These are phyloP conservation scores for Cenchrus fungigraminus DNA, from an alignment of 176 grass and related monocot genomes.

Conservation along the genomic window DNA sequence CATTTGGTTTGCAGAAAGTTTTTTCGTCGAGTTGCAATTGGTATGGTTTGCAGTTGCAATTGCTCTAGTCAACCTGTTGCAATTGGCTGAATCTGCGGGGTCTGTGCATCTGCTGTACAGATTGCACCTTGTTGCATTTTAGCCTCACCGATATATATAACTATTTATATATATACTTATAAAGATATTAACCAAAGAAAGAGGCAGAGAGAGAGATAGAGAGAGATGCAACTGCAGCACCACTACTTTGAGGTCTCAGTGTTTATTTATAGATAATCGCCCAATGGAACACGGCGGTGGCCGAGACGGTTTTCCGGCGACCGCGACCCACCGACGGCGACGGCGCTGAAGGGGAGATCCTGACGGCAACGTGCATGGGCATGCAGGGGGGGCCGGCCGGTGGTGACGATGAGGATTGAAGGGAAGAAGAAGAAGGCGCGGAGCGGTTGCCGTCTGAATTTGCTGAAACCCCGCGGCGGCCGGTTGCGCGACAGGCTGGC, in stretches of 20 bases:
- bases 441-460: constrained; percentile 41
- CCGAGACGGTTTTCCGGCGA: neutral
- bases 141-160: too few species aligned
- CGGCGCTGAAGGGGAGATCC: constrained; percentile 1
- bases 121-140: too few species aligned
- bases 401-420: neutral
- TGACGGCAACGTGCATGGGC: constrained; percentile 38
- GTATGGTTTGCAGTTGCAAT: too few species aligned
- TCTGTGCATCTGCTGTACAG: too few species aligned
- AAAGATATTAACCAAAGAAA: neutral
- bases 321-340: constrained; percentile 15
- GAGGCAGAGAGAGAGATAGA: neutral
- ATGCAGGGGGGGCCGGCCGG: neutral
- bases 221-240: neutral
- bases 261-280: neutral
- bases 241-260: neutral
- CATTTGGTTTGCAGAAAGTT: too few species aligned
- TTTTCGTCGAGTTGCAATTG: too few species aligned
- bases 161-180: neutral
- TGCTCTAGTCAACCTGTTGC: too few species aligned
- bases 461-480: neutral
- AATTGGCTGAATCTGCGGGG: too few species aligned
- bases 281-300: constrained; percentile 25
- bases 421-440: neutral
- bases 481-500: constrained; percentile 45